Evolutionary conservation across 768 basidiomycete species (phyloP).

Genomic region (Agaricus sinodeliciosus): DNA sequence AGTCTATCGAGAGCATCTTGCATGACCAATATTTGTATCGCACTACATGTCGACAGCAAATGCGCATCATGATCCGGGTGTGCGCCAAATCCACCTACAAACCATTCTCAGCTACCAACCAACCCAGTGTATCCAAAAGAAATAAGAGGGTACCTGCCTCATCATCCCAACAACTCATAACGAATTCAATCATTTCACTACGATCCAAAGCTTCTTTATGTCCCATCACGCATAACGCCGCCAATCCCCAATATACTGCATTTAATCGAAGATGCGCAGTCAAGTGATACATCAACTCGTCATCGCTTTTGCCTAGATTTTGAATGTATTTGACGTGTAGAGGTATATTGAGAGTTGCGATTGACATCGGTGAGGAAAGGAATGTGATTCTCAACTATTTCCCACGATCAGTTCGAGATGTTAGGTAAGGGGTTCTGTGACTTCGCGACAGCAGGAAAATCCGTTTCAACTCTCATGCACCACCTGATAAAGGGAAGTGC

Average conservation of each 20-base stretch:
- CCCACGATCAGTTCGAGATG: too few relatives aligned
- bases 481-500: too few relatives aligned
- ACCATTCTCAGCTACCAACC: not conserved
- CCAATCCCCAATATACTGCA: constrained; percentile 95
- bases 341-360: constrained; percentile 23
- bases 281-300: constrained; percentile 84
- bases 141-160: constrained; percentile 52
- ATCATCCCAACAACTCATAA: constrained; percentile 94
- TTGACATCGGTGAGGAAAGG: not conserved
- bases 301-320: constrained; percentile 70
- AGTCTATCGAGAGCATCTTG: constrained; percentile 75
- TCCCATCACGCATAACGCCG: constrained; percentile 78
- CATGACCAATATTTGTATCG: constrained; percentile 85
- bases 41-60: constrained; percentile 79
- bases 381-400: too few relatives aligned
- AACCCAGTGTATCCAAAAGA: not conserved
- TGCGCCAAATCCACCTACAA: constrained; percentile 81
- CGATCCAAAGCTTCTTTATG: constrained; percentile 71
- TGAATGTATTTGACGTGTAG: constrained; percentile 75
- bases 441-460: too few relatives aligned
- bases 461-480: too few relatives aligned
- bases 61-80: constrained; percentile 94
- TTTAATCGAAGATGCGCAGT: constrained; percentile 93
- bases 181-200: constrained; percentile 82
- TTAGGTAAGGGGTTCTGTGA: not conserved